Evolutionary conservation across 768 basidiomycete genomes (phyloP).

Genomic region (Psilocybe subaeruginosa): DNA sequence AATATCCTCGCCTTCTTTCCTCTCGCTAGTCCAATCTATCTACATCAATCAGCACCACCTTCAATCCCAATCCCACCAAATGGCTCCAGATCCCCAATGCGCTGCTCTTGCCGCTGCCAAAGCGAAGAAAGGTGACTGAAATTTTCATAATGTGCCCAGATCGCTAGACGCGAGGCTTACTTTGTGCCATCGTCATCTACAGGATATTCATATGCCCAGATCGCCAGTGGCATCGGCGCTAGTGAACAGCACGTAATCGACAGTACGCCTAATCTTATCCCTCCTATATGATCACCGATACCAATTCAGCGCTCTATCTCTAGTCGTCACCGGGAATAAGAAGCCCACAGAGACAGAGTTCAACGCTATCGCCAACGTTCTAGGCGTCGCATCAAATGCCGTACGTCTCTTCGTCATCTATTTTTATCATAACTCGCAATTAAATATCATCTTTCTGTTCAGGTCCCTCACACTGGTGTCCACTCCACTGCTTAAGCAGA

Average conservation of each 20-base stretch:
- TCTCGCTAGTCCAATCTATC: constrained; percentile 5
- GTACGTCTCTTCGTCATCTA: constrained; percentile 26
- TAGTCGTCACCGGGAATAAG: constrained; percentile 51
- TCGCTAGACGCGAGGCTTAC: not conserved
- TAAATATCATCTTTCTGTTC: not conserved
- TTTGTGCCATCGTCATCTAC: not conserved
- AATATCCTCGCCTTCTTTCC: constrained; percentile 12
- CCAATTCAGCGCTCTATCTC: not conserved
- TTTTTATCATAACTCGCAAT: not conserved
- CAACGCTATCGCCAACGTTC: constrained; percentile 42
- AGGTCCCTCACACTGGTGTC: constrained; percentile 32
- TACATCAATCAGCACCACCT: constrained; percentile 1
- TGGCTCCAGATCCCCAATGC: constrained; percentile 60
- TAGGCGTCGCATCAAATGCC: constrained; percentile 37
- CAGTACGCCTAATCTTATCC: constrained; percentile 41
- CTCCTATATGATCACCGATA: not conserved
- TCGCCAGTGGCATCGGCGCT: constrained; percentile 49
- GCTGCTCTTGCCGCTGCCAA: constrained; percentile 58
- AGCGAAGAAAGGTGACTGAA: constrained; percentile 44
- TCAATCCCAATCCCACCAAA: constrained; percentile 21
- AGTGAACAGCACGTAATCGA: constrained; percentile 51
- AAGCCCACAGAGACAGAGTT: constrained; percentile 55
- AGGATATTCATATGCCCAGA: constrained; percentile 52
- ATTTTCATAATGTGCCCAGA: not conserved
- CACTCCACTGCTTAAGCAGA: constrained; percentile 26